These are phyloP conservation scores for Penicillium manginii DNA, from an alignment of 495 filamentous ascomycete species.

Conservation along the genomic window DNA sequence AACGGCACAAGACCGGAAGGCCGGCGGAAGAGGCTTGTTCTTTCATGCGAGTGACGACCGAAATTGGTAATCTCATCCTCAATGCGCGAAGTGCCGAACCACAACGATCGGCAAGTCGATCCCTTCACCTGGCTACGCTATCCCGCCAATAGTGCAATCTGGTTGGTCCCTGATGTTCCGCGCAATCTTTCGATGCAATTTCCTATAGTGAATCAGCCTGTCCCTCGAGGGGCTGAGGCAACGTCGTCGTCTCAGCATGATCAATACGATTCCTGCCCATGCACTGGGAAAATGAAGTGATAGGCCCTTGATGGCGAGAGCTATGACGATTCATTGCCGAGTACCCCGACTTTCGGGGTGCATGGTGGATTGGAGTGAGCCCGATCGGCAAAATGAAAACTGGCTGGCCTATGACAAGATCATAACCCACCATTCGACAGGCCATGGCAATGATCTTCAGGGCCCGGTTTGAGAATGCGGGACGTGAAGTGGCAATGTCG, in stretches of 20 bases:
- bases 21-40: slow-evolving; percentile 2
- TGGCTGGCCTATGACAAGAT: slow-evolving; percentile 15
- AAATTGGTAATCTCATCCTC: background rate
- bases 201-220: too few relatives aligned
- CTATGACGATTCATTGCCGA: background rate
- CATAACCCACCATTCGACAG: slow-evolving; percentile 4
- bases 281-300: background rate
- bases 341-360: background rate
- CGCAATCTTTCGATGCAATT: background rate
- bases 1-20: background rate
- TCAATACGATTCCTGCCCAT: background rate
- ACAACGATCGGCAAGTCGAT: slow-evolving; percentile 14
- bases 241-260: background rate
- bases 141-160: background rate
- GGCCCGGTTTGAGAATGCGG: background rate
- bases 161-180: slow-evolving; percentile 8
- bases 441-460: slow-evolving; percentile 26
- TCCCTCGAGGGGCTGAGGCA: background rate
- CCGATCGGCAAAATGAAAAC: background rate
- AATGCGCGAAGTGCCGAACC: background rate
- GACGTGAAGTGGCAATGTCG: background rate
- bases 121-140: background rate
- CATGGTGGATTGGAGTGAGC: background rate
- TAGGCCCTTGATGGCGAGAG: background rate
- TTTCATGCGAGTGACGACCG: background rate